A percentile compares a stretch with the other conserved stretches of the same genome.
Evolutionary conservation across 331 rosid genomes (phyloP).

Genomic region (Cydonia oblonga): DNA sequence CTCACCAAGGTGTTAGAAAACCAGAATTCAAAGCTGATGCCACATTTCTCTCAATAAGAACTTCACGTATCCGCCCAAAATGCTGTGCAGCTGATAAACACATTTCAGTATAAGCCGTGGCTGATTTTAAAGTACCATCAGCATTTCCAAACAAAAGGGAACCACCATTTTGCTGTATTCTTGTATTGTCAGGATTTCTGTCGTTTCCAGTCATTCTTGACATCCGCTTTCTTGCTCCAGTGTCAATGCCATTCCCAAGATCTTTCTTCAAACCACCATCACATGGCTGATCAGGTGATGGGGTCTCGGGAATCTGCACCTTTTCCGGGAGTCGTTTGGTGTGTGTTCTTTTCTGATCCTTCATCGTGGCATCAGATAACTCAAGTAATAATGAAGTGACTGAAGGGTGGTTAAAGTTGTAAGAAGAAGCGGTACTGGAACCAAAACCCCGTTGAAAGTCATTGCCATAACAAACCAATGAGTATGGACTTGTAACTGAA

Average conservation of each 20-base stretch:
- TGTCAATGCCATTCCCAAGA: conserved; percentile 51
- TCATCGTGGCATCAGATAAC: conserved; percentile 45
- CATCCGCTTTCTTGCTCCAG: conserved; percentile 58
- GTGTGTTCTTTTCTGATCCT: conserved; percentile 44
- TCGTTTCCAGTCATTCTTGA: conserved; percentile 52
- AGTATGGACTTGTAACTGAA: conserved; percentile 45
- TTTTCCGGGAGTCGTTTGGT: conserved; percentile 76
- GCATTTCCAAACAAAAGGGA: conserved; percentile 45
- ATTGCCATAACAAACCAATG: conserved; percentile 37
- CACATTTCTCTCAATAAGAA: conserved; percentile 79
- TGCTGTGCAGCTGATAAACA: conserved; percentile 78
- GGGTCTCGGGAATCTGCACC: conserved; percentile 70
- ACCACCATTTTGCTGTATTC: conserved; percentile 36
- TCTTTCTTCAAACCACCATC: conserved; percentile 62
- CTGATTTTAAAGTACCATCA: conserved; percentile 35
- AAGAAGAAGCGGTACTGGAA: conserved; percentile 33
- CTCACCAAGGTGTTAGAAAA: conserved; percentile 86
- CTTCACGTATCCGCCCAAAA: conserved; percentile 81
- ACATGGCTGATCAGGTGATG: conserved; percentile 88
- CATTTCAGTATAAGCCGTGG: conserved; percentile 68
- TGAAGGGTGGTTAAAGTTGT: conserved; percentile 41
- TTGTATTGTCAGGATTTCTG: conserved; percentile 32
- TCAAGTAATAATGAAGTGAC: conserved; percentile 50
- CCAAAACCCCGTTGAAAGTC: conserved; percentile 43
- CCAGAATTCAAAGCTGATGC: conserved; percentile 88